Evolutionary conservation across 306 rosid genomes (phyloP).

Genomic region (Hippophae gyantsensis): DNA sequence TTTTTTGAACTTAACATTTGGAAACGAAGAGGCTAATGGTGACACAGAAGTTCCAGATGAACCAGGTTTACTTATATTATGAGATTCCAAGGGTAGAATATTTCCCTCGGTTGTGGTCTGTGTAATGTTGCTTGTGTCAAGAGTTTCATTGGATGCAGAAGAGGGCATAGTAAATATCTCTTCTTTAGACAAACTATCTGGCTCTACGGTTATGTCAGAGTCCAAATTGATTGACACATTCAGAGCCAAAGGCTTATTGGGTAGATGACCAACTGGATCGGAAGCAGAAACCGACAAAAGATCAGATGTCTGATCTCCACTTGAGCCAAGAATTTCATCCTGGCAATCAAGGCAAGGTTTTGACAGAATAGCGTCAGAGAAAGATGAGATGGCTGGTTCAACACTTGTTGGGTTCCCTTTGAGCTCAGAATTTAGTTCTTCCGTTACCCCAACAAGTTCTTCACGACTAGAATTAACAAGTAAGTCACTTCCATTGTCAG

Average conservation of each 20-base stretch:
- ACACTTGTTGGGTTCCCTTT: slow-evolving; percentile 32
- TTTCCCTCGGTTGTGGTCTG: slow-evolving; percentile 36
- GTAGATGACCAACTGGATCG: slow-evolving; percentile 17
- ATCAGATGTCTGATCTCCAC: slow-evolving; percentile 20
- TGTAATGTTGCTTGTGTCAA: slow-evolving; percentile 26
- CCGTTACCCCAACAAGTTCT: slow-evolving; percentile 43
- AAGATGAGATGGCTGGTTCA: slow-evolving; percentile 29
- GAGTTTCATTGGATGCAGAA: slow-evolving; percentile 26
- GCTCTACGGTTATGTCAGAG: slow-evolving; percentile 30
- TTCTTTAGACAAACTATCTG: slow-evolving; percentile 24
- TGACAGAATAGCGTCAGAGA: slow-evolving; percentile 26
- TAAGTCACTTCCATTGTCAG: slow-evolving; percentile 42
- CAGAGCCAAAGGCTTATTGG: slow-evolving; percentile 25
- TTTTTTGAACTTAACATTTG: slow-evolving; percentile 28
- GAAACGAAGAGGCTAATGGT: slow-evolving; percentile 24
- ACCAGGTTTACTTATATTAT: slow-evolving; percentile 23
- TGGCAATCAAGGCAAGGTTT: slow-evolving; percentile 30
- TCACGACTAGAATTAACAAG: slow-evolving; percentile 34
- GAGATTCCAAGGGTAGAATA: slow-evolving; percentile 36
- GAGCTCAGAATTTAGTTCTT: slow-evolving; percentile 35
- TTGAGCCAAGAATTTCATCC: slow-evolving; percentile 37
- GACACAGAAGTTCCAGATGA: slow-evolving; percentile 16
- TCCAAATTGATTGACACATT: slow-evolving; percentile 27
- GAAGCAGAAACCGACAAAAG: slow-evolving; percentile 21
- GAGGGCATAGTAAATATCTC: slow-evolving; percentile 28